A percentile compares a stretch with the other conserved stretches of the same genome.
phyloP scores from a whole-genome alignment of 2,329 filamentous ascomycete genomes.

The Hypoxylon sp. region DNA sequence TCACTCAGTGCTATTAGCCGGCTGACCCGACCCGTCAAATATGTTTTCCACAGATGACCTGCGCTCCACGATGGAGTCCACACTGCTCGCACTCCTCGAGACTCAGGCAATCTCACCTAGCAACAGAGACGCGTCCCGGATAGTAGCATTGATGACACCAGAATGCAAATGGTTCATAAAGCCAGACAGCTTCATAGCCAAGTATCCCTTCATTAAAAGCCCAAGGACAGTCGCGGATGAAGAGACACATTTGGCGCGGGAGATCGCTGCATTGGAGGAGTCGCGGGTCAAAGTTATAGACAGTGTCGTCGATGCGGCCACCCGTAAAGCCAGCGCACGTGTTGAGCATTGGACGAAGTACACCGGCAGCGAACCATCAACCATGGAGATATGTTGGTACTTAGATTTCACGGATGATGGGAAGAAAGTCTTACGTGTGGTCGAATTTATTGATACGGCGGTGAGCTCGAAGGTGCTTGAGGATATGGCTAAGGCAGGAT shows the following conservation, averaged over 20 bases:
- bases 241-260: constrained; percentile 16
- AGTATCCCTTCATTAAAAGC: constrained; percentile 13
- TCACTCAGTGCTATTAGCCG: not conserved
- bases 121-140: constrained; percentile 14
- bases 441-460: constrained; percentile 30
- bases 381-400: constrained; percentile 32
- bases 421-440: constrained; percentile 21
- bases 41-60: constrained; percentile 28
- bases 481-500: constrained; percentile 9
- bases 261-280: constrained; percentile 10
- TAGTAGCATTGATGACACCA: constrained; percentile 2
- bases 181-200: constrained; percentile 16
- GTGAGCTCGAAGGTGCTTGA: constrained; percentile 18
- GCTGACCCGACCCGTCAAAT: not conserved
- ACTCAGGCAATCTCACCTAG: constrained; percentile 3
- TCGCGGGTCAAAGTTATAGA: constrained; percentile 15
- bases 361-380: not conserved
- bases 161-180: constrained; percentile 19
- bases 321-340: constrained; percentile 17
- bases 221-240: constrained; percentile 20
- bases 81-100: constrained; percentile 17
- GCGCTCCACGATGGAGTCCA: constrained; percentile 25
- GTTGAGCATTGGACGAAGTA: constrained; percentile 29
- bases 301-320: constrained; percentile 11
- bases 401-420: constrained; percentile 29